These are phyloP conservation scores for Aphanomyces cochlioides DNA, from an alignment of 352 stramenopile genomes.

Conservation along the genomic window DNA sequence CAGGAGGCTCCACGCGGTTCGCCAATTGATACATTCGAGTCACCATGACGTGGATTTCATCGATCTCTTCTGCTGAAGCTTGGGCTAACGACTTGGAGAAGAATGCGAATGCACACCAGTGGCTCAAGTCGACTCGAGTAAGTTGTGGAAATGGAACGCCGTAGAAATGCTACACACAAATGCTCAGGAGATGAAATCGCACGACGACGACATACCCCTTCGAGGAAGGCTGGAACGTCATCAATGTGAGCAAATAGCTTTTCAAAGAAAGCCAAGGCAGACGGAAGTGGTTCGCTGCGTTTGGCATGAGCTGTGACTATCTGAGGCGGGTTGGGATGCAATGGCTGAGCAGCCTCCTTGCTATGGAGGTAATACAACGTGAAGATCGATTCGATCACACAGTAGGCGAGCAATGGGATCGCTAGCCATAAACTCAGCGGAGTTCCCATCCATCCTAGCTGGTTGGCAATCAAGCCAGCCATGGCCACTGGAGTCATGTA, in stretches of 20 bases:
- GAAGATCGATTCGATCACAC: not conserved
- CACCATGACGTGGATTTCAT: slow-evolving; percentile 3
- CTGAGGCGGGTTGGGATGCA: slow-evolving; percentile 4
- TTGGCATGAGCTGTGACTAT: slow-evolving; percentile 8
- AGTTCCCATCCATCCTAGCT: not conserved
- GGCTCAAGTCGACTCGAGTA: not conserved
- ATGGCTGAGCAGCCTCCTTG: not conserved
- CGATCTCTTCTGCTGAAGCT: not conserved
- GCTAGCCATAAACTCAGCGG: not conserved
- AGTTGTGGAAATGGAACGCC: not conserved
- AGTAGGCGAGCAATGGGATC: not conserved
- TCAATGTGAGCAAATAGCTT: slow-evolving; percentile 3
- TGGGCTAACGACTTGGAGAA: slow-evolving; percentile 10
- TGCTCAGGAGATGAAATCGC: not conserved
- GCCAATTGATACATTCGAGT: not conserved
- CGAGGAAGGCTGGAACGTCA: not conserved
- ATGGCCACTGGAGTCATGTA: not conserved
- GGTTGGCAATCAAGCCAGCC: slow-evolving; percentile 3
- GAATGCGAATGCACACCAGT: slow-evolving; percentile 9
- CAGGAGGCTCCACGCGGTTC: not conserved
- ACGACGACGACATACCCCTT: not conserved
- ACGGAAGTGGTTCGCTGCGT: not conserved
- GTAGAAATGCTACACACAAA: slow-evolving; percentile 10
- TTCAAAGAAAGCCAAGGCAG: slow-evolving; percentile 13
- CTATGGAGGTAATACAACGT: slow-evolving; percentile 5